Evolutionary conservation across 352 stramenopile species (phyloP).

Genomic region (Pythium angustatum): DNA sequence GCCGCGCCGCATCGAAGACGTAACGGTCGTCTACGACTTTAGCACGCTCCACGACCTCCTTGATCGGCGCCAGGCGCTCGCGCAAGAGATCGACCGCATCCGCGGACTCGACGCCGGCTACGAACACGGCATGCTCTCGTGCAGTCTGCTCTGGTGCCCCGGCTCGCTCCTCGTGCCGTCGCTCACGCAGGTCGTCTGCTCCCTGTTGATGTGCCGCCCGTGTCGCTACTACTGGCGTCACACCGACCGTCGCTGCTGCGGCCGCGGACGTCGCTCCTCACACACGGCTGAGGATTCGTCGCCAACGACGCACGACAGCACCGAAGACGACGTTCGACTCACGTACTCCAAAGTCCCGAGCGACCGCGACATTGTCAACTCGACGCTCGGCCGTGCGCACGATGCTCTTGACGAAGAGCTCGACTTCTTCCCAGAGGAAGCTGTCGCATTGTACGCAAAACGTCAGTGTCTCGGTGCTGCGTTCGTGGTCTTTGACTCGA

Average conservation of each 20-base stretch:
- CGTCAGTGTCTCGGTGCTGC: constrained; percentile 61
- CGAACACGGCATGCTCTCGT: constrained; percentile 57
- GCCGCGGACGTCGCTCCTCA: constrained; percentile 24
- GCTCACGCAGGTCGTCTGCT: constrained; percentile 39
- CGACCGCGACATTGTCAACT: constrained; percentile 35
- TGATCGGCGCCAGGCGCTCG: constrained; percentile 42
- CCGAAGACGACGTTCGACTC: not conserved
- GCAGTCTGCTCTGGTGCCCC: constrained; percentile 67
- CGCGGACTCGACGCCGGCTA: constrained; percentile 53
- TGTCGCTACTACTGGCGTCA: constrained; percentile 57
- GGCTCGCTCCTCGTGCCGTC: constrained; percentile 57
- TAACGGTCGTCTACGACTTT: constrained; percentile 68
- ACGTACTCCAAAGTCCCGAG: constrained; percentile 35
- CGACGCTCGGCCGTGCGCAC: constrained; percentile 23
- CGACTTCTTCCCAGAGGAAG: constrained; percentile 72
- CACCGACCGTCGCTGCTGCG: constrained; percentile 41
- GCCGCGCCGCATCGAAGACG: constrained; percentile 49
- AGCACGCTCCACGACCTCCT: constrained; percentile 59
- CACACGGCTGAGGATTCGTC: not conserved
- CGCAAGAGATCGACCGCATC: constrained; percentile 58
- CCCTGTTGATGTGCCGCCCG: constrained; percentile 56
- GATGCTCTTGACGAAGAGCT: constrained; percentile 61
- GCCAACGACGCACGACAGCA: not conserved
- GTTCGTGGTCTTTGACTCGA: constrained; percentile 76
- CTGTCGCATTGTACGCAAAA: constrained; percentile 57